Evolutionary conservation across 441 rosid species (phyloP).

Genomic region (Lepidium campestre): DNA sequence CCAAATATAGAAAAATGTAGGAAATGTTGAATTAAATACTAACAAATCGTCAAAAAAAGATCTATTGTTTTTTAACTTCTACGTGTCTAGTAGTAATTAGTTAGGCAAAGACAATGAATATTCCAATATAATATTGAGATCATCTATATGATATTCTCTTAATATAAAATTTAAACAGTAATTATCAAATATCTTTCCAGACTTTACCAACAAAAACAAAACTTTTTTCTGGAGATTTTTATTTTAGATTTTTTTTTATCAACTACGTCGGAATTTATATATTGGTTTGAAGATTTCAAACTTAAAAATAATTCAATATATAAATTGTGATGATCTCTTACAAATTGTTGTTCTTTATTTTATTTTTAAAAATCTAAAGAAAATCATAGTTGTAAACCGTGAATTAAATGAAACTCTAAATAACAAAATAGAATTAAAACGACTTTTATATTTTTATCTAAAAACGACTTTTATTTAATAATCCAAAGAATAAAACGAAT

Average conservation of each 20-base stretch:
- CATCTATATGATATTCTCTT: not conserved
- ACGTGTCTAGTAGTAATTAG: slow-evolving; percentile 18
- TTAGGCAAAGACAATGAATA: slow-evolving; percentile 3
- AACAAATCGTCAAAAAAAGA: not conserved
- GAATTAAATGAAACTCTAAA: not conserved
- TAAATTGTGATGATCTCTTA: not conserved
- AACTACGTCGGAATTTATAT: not conserved
- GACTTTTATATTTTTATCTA: too few relatives aligned
- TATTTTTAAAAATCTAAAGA: too few relatives aligned
- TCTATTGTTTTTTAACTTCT: not conserved
- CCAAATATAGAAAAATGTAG: not conserved
- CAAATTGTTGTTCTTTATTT: too few relatives aligned
- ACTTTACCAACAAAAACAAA: not conserved
- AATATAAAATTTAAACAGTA: not conserved
- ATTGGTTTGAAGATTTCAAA: not conserved
- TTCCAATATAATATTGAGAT: not conserved
- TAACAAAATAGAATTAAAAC: not conserved
- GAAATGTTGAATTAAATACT: slow-evolving; percentile 1
- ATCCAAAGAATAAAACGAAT: too few relatives aligned
- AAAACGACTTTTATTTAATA: too few relatives aligned
- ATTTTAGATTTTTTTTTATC: not conserved
- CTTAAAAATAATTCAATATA: not conserved
- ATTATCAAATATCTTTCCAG: not conserved
- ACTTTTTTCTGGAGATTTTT: not conserved
- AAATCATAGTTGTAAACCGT: not conserved